Evolutionary conservation across 306 rosid species (phyloP).

Genomic region (Clitoria ternatea): DNA sequence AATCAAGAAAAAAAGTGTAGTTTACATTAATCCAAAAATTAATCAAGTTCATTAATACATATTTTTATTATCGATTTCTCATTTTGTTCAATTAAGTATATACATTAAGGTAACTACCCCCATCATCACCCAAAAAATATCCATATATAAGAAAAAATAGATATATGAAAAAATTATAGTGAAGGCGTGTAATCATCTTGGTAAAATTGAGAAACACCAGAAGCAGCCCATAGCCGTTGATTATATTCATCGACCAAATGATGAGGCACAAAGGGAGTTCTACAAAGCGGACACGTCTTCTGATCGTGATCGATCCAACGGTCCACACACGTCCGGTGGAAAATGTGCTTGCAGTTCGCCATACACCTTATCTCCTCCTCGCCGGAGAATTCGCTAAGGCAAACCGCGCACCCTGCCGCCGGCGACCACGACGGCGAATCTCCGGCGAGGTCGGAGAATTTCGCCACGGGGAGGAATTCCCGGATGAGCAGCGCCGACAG

Average conservation of each 20-base stretch:
- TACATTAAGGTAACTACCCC: slow-evolving; percentile 12
- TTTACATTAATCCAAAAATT: neutral
- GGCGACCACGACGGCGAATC: no score
- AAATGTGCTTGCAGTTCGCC: slow-evolving; percentile 81
- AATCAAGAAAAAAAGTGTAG: neutral
- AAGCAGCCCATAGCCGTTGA: slow-evolving; percentile 72
- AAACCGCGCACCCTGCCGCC: slow-evolving; percentile 52
- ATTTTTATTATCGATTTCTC: no score
- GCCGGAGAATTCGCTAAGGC: slow-evolving; percentile 58
- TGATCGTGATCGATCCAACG: slow-evolving; percentile 97
- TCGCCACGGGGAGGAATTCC: slow-evolving; percentile 59
- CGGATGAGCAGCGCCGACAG: slow-evolving; percentile 63
- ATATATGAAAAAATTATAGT: neutral
- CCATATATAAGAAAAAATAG: neutral
- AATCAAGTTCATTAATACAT: neutral
- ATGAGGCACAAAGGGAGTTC: slow-evolving; percentile 71
- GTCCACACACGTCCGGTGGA: slow-evolving; percentile 78
- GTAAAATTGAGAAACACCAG: slow-evolving; percentile 41
- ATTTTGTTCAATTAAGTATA: neutral
- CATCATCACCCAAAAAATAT: neutral
- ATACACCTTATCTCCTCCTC: slow-evolving; percentile 77
- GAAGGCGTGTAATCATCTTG: slow-evolving; percentile 33
- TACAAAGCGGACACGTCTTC: slow-evolving; percentile 81
- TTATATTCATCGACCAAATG: slow-evolving; percentile 48
- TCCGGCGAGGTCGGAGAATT: slow-evolving; percentile 37